A percentile compares a stretch with the other conserved stretches of the same genome.
Conservation (phyloP, 208 protist species). For the Crithidia bombi region DNA sequence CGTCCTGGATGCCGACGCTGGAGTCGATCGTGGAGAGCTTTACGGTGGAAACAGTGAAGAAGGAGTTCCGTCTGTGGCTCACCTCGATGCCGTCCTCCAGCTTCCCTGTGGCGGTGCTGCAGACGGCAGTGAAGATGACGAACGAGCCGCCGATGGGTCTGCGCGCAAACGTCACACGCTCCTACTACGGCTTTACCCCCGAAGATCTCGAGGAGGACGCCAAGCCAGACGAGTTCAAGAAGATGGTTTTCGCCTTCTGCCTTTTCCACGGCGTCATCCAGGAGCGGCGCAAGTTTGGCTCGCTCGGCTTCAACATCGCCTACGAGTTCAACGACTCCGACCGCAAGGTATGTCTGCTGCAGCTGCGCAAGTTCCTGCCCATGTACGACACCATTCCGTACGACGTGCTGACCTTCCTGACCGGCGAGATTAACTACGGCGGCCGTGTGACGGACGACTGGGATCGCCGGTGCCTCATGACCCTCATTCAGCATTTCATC, state of each 20-base stretch:
- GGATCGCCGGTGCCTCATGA: constrained; percentile 95
- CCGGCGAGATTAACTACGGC: constrained; percentile 97
- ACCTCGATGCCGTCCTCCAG: constrained; percentile 96
- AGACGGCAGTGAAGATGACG: constrained; percentile 98
- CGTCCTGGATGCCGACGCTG: constrained; percentile 94
- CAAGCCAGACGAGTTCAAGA: constrained; percentile 90
- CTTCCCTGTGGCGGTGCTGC: constrained; percentile 98
- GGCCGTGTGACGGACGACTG: constrained; percentile 98
- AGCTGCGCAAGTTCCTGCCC: constrained; percentile 93
- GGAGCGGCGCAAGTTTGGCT: constrained; percentile 95
- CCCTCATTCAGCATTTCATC: constrained; percentile 95
- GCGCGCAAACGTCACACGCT: constrained; percentile 95
- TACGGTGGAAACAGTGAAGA: constrained; percentile 93
- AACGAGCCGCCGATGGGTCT: constrained; percentile 99
- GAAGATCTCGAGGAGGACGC: constrained; percentile 84
- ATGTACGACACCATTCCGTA: constrained; percentile 94
- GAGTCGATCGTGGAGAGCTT: constrained; percentile 95
- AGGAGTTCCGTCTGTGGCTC: constrained; percentile 98
- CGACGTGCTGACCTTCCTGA: constrained; percentile 94
- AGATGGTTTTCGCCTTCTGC: constrained; percentile 93
- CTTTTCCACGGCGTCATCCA: constrained; percentile 96
- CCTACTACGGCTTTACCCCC: constrained; percentile 92
- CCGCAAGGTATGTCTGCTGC: constrained; percentile 90
- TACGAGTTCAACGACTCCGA: constrained; percentile 98
- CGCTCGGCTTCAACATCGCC: constrained; percentile 96